Conservation (phyloP, 768 basidiomycete genomes). For the Kwoniella heveanensis region DNA sequence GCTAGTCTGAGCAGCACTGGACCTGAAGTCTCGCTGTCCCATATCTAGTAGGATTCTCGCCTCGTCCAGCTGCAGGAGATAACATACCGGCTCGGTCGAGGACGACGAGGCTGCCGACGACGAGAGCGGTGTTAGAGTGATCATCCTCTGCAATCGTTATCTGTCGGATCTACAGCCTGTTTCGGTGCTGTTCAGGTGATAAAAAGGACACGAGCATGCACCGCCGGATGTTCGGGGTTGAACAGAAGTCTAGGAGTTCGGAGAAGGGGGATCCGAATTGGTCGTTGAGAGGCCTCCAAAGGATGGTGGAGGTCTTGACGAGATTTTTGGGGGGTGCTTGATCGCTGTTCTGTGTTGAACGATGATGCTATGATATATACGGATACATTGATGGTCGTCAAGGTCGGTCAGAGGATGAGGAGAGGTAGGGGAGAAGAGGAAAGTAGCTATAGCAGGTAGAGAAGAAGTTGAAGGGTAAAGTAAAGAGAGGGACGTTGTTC, state of each 20-base stretch:
- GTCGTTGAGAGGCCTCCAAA: too few species aligned
- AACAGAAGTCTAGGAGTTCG: too few species aligned
- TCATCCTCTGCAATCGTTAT: too few species aligned
- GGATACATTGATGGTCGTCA: background rate
- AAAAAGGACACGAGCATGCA: too few species aligned
- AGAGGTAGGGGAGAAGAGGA: background rate
- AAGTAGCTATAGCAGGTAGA: too few species aligned
- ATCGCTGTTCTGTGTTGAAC: background rate
- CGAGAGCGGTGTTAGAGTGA: constrained; percentile 89
- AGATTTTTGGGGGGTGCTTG: background rate
- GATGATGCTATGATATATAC: background rate
- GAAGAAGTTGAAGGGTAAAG: background rate
- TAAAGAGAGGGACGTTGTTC: background rate
- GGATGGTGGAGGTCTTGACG: background rate
- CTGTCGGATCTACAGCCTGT: too few species aligned
- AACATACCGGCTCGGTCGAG: constrained; percentile 66
- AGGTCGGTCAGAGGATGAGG: background rate
- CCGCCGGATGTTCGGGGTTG: too few species aligned
- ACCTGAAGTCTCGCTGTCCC: constrained; percentile 63
- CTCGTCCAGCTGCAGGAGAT: constrained; percentile 91
- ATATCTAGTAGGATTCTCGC: constrained; percentile 91
- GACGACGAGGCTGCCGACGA: constrained; percentile 59
- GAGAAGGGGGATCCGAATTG: too few species aligned
- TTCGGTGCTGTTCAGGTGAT: too few species aligned
- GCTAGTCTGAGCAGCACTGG: constrained; percentile 25